phyloP scores from a whole-genome alignment of 2,329 filamentous ascomycete species.

The Penicillium sp. region DNA sequence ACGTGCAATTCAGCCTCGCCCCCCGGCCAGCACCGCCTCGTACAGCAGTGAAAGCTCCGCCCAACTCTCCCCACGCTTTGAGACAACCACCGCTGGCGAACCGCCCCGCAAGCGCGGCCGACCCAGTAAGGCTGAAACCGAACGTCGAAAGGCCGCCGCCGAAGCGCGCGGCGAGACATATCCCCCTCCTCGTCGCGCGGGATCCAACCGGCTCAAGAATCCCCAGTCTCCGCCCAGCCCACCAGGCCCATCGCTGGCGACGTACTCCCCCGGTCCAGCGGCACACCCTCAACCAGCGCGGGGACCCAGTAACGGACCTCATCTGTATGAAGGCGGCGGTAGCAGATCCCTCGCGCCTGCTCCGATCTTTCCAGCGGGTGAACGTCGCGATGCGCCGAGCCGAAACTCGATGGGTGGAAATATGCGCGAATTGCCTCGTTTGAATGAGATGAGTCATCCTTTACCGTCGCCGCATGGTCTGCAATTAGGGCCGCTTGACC shows the following conservation, averaged over 20 bases:
- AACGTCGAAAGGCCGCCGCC: slow-evolving; percentile 34
- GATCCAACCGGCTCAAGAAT: slow-evolving; percentile 23
- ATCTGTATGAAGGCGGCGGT: slow-evolving; percentile 15
- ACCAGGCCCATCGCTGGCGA: slow-evolving; percentile 15
- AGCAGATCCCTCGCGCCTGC: slow-evolving; percentile 13
- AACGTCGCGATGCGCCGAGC: slow-evolving; percentile 17
- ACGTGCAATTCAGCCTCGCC: slow-evolving; percentile 39
- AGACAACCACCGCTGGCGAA: slow-evolving; percentile 24
- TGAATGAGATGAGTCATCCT: slow-evolving; percentile 22
- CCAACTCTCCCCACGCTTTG: slow-evolving; percentile 31
- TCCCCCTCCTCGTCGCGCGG: slow-evolving; percentile 28
- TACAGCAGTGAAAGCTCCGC: slow-evolving; percentile 32
- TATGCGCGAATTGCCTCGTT: slow-evolving; percentile 26
- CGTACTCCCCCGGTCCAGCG: slow-evolving; percentile 9
- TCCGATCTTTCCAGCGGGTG: slow-evolving; percentile 10
- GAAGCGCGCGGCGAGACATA: slow-evolving; percentile 37
- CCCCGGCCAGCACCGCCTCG: slow-evolving; percentile 27
- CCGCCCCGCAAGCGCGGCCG: slow-evolving; percentile 39
- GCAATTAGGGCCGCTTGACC: slow-evolving; percentile 25
- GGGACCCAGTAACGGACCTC: slow-evolving; percentile 4
- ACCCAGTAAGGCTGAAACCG: slow-evolving; percentile 38
- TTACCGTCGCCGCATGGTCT: slow-evolving; percentile 27
- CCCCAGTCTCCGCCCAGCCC: slow-evolving; percentile 29
- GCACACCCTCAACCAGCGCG: slow-evolving; percentile 1
- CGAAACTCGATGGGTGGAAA: slow-evolving; percentile 16